Evolutionary conservation across 257 asterid genomes (phyloP), one percentile per base, ranked within the genome.

Genomic region (Haberlea rhodopensis): DNA sequence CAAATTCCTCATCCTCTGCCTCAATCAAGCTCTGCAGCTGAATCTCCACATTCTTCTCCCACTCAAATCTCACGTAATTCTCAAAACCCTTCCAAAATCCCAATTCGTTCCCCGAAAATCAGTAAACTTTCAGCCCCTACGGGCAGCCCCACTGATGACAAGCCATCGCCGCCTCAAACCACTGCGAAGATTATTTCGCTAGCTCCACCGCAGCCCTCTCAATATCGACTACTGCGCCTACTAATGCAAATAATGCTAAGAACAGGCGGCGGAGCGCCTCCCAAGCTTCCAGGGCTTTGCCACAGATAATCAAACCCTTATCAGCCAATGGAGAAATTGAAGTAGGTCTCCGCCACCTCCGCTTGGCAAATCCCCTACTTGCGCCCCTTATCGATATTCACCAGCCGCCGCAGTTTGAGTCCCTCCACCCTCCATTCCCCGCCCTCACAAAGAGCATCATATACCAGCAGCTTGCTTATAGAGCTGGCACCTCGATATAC

Each of bases 31-130:
- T 55, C 73, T 1, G 37, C 60, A 6, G 20, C 65, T 3, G 80
- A 73, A 69, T 32, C 77, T 26, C 51, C 81, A 8, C 62, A 45
- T 26, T 53, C 71, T 57, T 5, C 71, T 57, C 68, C 64, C 53
- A 3, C 76, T 21, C 75, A 75, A 57, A 67, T 69, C 72, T 57
- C 88, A 55, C 80, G 56, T 0, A 76, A 73, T 37, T 67, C 80
- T 54, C 78, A 86, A 45, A 84, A 87, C 70, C 91, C 97, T 46
- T 85, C 97, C 67, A 89, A 92, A 79, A 92, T 89, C 49, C 98
- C 97, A 55, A 89, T 92, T 74, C 96, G 97, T 28, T 97, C 98
- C 57, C 96, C 77, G 18, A 91, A 91, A 70, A 87, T 91, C 65
- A 85, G 98, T 13, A 89, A 87, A 60, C 96, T 91, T 11, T 90